Conservation (phyloP, 805 yeast genomes). For the Cyberlindnera suaveolens region DNA sequence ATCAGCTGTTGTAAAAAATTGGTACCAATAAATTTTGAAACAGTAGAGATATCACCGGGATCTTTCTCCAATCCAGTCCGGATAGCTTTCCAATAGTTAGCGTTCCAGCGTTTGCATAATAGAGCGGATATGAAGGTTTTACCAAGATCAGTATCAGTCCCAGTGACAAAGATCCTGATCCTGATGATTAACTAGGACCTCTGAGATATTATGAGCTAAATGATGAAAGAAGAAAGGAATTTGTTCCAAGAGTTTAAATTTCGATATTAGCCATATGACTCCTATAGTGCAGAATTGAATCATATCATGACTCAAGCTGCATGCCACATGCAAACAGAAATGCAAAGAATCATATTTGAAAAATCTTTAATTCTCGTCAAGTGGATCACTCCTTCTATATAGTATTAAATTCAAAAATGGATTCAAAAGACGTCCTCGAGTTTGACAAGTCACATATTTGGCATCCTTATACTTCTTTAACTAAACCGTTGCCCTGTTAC, state of each 20-base stretch:
- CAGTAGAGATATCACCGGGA: slow-evolving; percentile 22
- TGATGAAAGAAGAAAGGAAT: no score
- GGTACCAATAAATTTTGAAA: slow-evolving; percentile 3
- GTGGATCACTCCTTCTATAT: no score
- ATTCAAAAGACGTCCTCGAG: background rate
- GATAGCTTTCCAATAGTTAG: slow-evolving; percentile 27
- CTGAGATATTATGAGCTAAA: no score
- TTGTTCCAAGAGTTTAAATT: no score
- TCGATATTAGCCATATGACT: no score
- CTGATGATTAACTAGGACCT: background rate
- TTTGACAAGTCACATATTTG: slow-evolving; percentile 25
- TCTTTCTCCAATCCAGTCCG: slow-evolving; percentile 27
- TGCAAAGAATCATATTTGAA: no score
- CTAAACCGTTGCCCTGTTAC: slow-evolving; percentile 19
- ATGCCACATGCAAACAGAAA: no score
- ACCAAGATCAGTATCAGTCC: slow-evolving; percentile 30
- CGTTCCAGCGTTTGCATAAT: slow-evolving; percentile 22
- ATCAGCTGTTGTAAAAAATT: slow-evolving; percentile 9
- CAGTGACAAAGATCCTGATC: slow-evolving; percentile 23
- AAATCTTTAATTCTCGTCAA: no score
- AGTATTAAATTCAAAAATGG: no score
- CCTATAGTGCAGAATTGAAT: no score
- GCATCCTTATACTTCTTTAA: slow-evolving; percentile 28
- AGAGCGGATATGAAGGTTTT: slow-evolving; percentile 25
- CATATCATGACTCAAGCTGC: no score